Evolutionary conservation across 1,284 basidiomycete genomes (phyloP), one percentile per base, ranked within the genome.

Genomic region (Rhodotorula sp.): DNA sequence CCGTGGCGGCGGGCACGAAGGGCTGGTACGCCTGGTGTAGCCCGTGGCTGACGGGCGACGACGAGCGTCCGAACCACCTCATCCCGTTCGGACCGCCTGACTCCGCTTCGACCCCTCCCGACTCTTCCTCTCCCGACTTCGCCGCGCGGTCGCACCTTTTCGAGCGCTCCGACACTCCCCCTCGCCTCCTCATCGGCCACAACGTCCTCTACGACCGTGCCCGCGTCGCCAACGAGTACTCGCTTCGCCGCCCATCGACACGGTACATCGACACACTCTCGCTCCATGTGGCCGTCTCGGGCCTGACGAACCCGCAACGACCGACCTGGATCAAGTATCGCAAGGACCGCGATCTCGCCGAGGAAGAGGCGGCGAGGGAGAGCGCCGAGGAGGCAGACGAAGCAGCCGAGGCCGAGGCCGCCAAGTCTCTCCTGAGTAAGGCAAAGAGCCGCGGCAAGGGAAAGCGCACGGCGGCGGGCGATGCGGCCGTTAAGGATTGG

Each of bases 21-120:
- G 90, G 89, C 1, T 99, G 96, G 95, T 99, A 99, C 80, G 88
- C 88, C 8, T 99, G 97, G 96, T 87, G 97, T 69, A 95, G 91
- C 1, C 96, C 96, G 0, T 96, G 93, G 89, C 83, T 99, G 8
- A 86, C 97, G 9, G 87, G 87, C 17, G 86, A 90, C 74, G 85
- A 88, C 4, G 80, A 84, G 3, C 84, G 88, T 59, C 85, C 87
- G 2, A 84, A 87, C 60, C 94, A 95, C 56, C 84, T 96, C 60
- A 89, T 96, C 65, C 89, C 92, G 0, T 76, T 95, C 7, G 91
- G 90, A 13, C 66, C 82, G 68, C 80, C 54, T 5, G 19, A 17
- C 34, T 42, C 54, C 34, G 34, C 54, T 4, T 25, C 52, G 23
- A 8, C 58, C 10, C 14, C 52, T 8, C 7, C 52, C n/a, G 7